Conservation (phyloP, 139 green algal genomes). For the Dunaliella primolecta region DNA sequence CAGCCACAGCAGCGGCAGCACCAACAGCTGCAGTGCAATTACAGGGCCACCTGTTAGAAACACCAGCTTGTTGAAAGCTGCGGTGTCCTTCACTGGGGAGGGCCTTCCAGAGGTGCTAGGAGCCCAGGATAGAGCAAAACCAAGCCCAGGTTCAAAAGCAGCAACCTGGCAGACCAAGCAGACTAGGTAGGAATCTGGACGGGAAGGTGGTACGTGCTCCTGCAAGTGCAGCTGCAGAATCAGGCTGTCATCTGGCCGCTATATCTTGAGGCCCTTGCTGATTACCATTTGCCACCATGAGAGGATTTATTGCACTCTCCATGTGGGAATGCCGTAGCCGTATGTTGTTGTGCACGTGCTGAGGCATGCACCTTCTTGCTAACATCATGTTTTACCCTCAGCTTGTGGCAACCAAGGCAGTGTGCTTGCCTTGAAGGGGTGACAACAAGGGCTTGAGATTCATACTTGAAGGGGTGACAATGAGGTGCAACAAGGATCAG, state of each 20-base stretch:
- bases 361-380: too few relatives aligned
- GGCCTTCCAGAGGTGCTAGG: not conserved
- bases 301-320: too few relatives aligned
- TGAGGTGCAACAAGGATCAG: not conserved
- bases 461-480: not conserved
- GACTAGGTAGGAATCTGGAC: too few relatives aligned
- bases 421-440: not conserved
- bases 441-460: too few relatives aligned
- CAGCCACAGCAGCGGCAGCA: not conserved
- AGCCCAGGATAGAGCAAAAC: not conserved
- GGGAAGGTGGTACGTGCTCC: not conserved
- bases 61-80: not conserved
- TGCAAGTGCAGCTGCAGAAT: not conserved
- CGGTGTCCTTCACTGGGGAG: not conserved
- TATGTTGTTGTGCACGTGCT: too few relatives aligned
- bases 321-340: too few relatives aligned
- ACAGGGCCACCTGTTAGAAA: not conserved
- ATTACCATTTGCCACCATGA: too few relatives aligned
- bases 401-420: too few relatives aligned
- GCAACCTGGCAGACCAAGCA: not conserved
- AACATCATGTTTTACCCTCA: too few relatives aligned
- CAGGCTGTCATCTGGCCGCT: not conserved
- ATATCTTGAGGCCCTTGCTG: not conserved
- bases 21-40: not conserved
- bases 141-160: not conserved